Conservation (phyloP, 805 yeast genomes). For the Ogataea glucozyma region DNA sequence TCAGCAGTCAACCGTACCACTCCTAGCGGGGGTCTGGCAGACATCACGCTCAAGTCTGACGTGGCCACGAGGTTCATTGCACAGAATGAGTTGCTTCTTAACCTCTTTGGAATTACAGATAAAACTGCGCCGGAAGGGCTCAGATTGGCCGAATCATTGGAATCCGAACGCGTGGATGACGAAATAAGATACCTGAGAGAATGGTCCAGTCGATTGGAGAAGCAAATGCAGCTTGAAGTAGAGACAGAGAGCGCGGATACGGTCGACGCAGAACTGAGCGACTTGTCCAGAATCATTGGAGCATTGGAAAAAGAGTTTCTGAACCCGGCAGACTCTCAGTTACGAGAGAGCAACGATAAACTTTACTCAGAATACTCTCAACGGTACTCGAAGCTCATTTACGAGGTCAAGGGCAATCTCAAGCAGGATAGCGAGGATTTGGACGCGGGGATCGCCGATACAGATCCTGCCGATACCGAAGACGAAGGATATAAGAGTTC, state of each 20-base stretch:
- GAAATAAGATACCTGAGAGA: conserved; percentile 17
- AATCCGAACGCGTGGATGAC: conserved; percentile 19
- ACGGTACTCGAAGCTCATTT: conserved; percentile 22
- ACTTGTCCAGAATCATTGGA: conserved; percentile 16
- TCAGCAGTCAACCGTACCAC: conserved; percentile 29
- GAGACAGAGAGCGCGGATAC: background rate
- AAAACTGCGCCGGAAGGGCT: conserved; percentile 18
- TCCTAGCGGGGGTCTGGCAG: conserved; percentile 26
- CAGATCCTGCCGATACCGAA: conserved; percentile 13
- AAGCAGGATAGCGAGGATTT: conserved; percentile 15
- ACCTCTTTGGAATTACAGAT: conserved; percentile 21
- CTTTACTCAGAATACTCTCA: conserved; percentile 21
- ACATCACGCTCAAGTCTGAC: conserved; percentile 36
- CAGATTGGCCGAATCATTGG: conserved; percentile 23
- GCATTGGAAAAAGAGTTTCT: conserved; percentile 25
- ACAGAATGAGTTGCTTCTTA: conserved; percentile 34
- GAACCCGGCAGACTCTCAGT: conserved; percentile 22
- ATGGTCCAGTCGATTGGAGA: conserved; percentile 19
- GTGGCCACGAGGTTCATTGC: conserved; percentile 36
- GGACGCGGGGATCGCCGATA: conserved; percentile 23
- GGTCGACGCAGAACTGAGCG: conserved; percentile 13
- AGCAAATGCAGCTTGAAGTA: conserved; percentile 8
- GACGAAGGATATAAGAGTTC: conserved; percentile 18
- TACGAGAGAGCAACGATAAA: conserved; percentile 22
- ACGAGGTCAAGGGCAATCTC: conserved; percentile 29